A percentile compares a stretch with the other conserved stretches of the same genome.
Conservation (phyloP, 768 basidiomycete species). For the Kwoniella pini region DNA sequence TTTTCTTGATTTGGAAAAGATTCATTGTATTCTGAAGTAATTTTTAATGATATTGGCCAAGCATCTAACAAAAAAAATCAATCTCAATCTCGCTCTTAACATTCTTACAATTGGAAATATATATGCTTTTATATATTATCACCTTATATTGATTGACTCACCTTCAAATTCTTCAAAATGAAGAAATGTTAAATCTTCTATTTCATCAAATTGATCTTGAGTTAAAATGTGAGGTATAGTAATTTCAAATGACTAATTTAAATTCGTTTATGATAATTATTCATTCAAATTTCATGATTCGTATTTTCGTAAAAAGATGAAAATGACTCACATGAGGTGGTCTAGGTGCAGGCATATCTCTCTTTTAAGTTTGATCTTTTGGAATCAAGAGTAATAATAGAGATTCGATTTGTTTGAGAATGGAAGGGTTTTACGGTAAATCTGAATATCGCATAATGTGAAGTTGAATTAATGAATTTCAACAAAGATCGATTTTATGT, state of each 20-base stretch:
- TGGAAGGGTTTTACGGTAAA: neutral
- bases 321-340: conserved; percentile 24
- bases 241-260: conserved; percentile 20
- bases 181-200: conserved; percentile 26
- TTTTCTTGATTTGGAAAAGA: neutral
- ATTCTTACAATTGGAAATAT: too few relatives aligned
- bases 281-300: too few relatives aligned
- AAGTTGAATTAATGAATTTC: too few relatives aligned
- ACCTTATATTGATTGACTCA: conserved; percentile 4
- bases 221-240: conserved; percentile 23
- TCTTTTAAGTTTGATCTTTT: neutral
- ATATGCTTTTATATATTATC: too few relatives aligned
- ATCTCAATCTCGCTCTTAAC: neutral
- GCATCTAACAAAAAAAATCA: neutral
- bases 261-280: too few relatives aligned
- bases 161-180: conserved; percentile 19
- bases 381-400: neutral
- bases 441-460: neutral
- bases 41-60: conserved; percentile 21
- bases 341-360: conserved; percentile 20
- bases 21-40: conserved; percentile 10
- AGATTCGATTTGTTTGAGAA: neutral
- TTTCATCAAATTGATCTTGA: conserved; percentile 21
- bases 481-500: too few relatives aligned
- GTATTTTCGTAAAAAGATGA: neutral